Evolutionary conservation across 2,329 filamentous ascomycete species (phyloP), one percentile per base, ranked within the genome.

Genomic region (Chaetomium olivaceum): DNA sequence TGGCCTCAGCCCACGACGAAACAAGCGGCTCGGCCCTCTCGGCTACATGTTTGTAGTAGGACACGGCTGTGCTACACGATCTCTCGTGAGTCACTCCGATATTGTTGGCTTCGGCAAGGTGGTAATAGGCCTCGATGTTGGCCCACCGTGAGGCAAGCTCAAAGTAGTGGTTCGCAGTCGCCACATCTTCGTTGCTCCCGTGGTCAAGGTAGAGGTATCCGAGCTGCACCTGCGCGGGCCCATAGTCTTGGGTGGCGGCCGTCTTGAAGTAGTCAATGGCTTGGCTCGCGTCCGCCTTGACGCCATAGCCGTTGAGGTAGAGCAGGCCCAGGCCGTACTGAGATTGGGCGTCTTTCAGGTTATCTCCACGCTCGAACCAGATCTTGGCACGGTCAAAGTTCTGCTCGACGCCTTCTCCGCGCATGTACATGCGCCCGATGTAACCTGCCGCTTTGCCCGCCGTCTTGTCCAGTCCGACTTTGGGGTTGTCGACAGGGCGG

Each of bases 91-190:
- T 92, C 33, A 96, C 85, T 0, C 91, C 93, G 68, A 91, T 86
- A 71, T 93, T 87, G 27, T 89, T 89, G 81, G 97, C 87, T 77
- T 97, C 93, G 1, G 92, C 93, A 4, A 97, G 86, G 76, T 96
- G 96, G 78, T 97, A 97, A 75, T 91, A 92, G 0, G 93, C 91
- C 77, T 97, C 93, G 68, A 97, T 90, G 74, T 93, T 91, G 16
- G 89, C 89, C 74, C 92, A 92, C 27, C 91, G 83, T 50, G 90
- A 90, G 5, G 93, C 93, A 57, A 94, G 83, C 73, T 97, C 93
- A 72, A 97, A 97, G 76, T 96, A 96, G 70, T 90, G 88, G 66
- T 88, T 90, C 2, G 93, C 93, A 0, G 89, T 88, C 5, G 84
- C 80, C n/a, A 95, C 80, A 71, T 96, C 92, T 55, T 87, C 83